Base-by-base conservation (phyloP, 305 asterid genomes). In the Stenogyne calaminthoides region DNA sequence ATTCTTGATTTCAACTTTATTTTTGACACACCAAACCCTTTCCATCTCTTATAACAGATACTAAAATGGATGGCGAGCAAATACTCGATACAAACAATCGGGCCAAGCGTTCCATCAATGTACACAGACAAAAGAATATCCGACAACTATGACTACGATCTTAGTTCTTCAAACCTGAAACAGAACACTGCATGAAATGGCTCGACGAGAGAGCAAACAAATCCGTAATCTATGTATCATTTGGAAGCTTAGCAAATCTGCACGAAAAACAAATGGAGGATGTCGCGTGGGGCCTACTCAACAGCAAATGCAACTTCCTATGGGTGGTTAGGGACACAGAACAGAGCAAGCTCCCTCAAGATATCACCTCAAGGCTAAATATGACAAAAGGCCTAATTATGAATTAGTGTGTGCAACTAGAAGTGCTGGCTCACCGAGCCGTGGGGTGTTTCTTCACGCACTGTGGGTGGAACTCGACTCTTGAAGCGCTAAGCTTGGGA, bases 401-500 rank as follows among this genome's bases (percentile, higher is more conserved):
- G n/a, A n/a, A n/a, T n/a, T n/a, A n/a, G n/a, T n/a, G n/a, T n/a
- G n/a, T n/a, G n/a, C n/a, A n/a, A n/a, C n/a, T n/a, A n/a, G n/a
- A n/a, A n/a, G n/a, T n/a, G n/a, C n/a, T n/a, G n/a, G n/a, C n/a
- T n/a, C n/a, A n/a, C n/a, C n/a, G n/a, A n/a, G n/a, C n/a, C n/a
- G n/a, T n/a, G n/a, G n/a, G n/a, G n/a, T n/a, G n/a, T n/a, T n/a
- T n/a, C n/a, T n/a, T n/a, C n/a, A n/a, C n/a, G n/a, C n/a, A n/a
- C n/a, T n/a, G n/a, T n/a, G n/a, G n/a, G n/a, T n/a, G n/a, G n/a
- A n/a, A n/a, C n/a, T n/a, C 85, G 19, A 80, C 85, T 0, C 8
- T 78, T 2, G 85, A 84, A 27, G 81, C 84, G 10, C 9, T 84
- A 65, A 68, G 77, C 6, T 42, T 71, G 15, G 87, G 83, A 2